Conservation (phyloP, 768 basidiomycete genomes). For the Goffeauzyma gilvescens region DNA sequence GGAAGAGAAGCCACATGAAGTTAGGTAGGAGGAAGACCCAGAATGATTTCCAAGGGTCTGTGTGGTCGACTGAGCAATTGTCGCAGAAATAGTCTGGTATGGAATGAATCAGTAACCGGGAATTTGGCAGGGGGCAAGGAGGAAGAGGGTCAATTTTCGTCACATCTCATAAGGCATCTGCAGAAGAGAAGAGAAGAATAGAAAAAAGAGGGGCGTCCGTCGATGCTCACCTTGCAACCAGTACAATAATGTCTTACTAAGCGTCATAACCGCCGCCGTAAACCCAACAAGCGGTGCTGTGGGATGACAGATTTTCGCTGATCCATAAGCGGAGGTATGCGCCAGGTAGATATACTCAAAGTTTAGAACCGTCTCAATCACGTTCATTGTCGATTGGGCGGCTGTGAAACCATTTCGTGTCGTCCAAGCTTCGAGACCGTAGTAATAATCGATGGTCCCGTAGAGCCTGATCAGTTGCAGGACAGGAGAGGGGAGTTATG, state of each 20-base stretch:
- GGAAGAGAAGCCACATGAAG: slow-evolving; percentile 63
- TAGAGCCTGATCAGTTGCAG: neutral
- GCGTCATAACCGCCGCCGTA: slow-evolving; percentile 51
- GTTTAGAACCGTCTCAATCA: slow-evolving; percentile 61
- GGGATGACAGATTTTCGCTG: slow-evolving; percentile 30
- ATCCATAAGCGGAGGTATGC: slow-evolving; percentile 36
- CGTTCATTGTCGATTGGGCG: slow-evolving; percentile 58
- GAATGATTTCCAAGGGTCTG: slow-evolving; percentile 30
- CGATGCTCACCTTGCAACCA: slow-evolving; percentile 62
- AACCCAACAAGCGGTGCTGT: slow-evolving; percentile 59
- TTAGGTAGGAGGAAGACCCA: slow-evolving; percentile 33
- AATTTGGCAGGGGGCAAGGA: neutral
- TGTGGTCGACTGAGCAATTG: slow-evolving; percentile 54
- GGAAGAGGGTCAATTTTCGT: too few relatives aligned
- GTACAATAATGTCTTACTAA: slow-evolving; percentile 73
- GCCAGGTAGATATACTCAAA: slow-evolving; percentile 56
- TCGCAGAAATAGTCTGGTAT: slow-evolving; percentile 20
- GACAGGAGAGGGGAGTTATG: neutral
- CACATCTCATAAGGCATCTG: too few relatives aligned
- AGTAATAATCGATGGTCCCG: slow-evolving; percentile 39
- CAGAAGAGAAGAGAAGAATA: neutral
- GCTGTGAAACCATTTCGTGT: slow-evolving; percentile 60
- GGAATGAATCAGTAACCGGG: too few relatives aligned
- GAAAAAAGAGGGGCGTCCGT: slow-evolving; percentile 10
- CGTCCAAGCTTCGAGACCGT: slow-evolving; percentile 50